phyloP scores from a whole-genome alignment of 495 filamentous ascomycete genomes.

The Trichoderma reesei region DNA sequence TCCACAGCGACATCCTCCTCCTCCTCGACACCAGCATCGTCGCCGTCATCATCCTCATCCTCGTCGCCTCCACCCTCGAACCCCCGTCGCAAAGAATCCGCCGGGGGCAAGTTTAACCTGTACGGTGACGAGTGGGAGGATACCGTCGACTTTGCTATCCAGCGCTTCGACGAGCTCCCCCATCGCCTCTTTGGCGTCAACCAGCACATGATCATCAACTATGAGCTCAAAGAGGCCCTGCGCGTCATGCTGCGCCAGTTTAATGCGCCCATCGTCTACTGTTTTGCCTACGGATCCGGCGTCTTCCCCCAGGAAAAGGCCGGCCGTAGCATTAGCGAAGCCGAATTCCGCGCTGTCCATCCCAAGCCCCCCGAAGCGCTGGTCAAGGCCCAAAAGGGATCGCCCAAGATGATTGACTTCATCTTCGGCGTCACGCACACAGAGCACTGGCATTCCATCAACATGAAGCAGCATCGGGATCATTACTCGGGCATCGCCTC shows the following conservation, averaged over 20 bases:
- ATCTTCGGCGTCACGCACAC: constrained; percentile 93
- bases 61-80: not conserved
- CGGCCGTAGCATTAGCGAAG: constrained; percentile 30
- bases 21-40: not conserved
- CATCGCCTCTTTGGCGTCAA: constrained; percentile 87
- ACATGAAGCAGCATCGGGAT: constrained; percentile 75
- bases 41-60: not conserved
- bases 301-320: constrained; percentile 73
- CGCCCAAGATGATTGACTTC: constrained; percentile 95
- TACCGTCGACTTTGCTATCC: constrained; percentile 63
- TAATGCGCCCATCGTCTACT: constrained; percentile 85
- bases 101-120: constrained; percentile 18
- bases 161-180: constrained; percentile 76
- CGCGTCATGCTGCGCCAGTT: constrained; percentile 89
- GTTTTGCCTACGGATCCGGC: constrained; percentile 93
- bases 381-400: constrained; percentile 68
- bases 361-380: constrained; percentile 69
- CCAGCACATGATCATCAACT: constrained; percentile 88
- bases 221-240: constrained; percentile 84
- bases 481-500: constrained; percentile 87
- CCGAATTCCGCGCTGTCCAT: constrained; percentile 52
- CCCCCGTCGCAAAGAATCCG: constrained; percentile 1
- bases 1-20: not conserved
- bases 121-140: constrained; percentile 61
- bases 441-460: constrained; percentile 94